phyloP scores from a whole-genome alignment of 768 basidiomycete genomes.

The Cystoderma amianthinum region DNA sequence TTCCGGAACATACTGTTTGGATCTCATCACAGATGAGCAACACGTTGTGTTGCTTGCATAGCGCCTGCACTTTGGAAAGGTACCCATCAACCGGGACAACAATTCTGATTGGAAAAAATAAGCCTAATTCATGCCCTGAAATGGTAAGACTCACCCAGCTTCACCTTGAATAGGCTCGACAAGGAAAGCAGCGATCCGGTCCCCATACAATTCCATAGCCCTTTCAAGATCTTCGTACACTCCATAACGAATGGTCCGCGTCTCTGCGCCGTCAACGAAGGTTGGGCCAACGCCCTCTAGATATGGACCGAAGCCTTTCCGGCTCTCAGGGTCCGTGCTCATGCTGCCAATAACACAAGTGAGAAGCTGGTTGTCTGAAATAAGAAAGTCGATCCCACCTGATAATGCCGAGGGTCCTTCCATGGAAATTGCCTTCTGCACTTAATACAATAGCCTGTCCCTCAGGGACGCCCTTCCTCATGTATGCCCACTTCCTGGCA shows the following conservation, averaged over 20 bases:
- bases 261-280: slow-evolving; percentile 47
- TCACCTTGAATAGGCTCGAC: slow-evolving; percentile 99
- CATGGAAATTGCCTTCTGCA: slow-evolving; percentile 92
- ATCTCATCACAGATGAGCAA: slow-evolving; percentile 98
- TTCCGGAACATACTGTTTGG: slow-evolving; percentile 62
- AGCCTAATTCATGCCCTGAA: background rate
- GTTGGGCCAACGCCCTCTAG: slow-evolving; percentile 79
- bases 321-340: slow-evolving; percentile 91
- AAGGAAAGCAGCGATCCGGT: slow-evolving; percentile 86
- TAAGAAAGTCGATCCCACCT: slow-evolving; percentile 32
- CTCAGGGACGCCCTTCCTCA: slow-evolving; percentile 72
- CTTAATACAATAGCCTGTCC: slow-evolving; percentile 84
- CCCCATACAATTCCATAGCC: slow-evolving; percentile 75
- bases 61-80: slow-evolving; percentile 62
- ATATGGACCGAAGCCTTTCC: slow-evolving; percentile 88
- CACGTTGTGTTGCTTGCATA: slow-evolving; percentile 91
- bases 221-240: slow-evolving; percentile 74
- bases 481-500: slow-evolving; percentile 95
- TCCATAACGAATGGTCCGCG: slow-evolving; percentile 73
- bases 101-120: slow-evolving; percentile 44
- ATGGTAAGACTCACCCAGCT: slow-evolving; percentile 62
- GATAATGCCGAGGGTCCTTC: slow-evolving; percentile 84
- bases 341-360: slow-evolving; percentile 44
- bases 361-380: slow-evolving; percentile 5
- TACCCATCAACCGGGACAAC: slow-evolving; percentile 90